A percentile compares a stretch with the other conserved stretches of the same genome.
phyloP scores from a whole-genome alignment of 1,284 basidiomycete species.

The Sporisorium exsertum region DNA sequence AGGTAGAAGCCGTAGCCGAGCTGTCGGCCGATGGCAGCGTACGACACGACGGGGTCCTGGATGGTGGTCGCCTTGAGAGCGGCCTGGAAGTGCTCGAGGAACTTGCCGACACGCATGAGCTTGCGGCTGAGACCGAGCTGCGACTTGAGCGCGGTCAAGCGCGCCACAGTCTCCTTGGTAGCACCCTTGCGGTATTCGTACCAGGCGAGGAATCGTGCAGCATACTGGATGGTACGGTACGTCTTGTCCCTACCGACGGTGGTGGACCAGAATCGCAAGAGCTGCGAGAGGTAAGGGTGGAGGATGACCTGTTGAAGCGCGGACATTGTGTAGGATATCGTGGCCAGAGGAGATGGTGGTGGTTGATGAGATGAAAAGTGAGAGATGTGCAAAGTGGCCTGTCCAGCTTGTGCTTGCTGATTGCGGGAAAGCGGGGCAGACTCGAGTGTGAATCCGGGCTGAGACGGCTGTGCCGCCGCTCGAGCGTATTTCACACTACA shows the following conservation, averaged over 20 bases:
- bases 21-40: constrained; percentile 85
- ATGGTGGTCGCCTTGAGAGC: constrained; percentile 81
- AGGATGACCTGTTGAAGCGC: constrained; percentile 68
- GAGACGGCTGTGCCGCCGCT: neutral
- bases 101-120: constrained; percentile 90
- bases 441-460: neutral
- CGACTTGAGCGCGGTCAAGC: constrained; percentile 70
- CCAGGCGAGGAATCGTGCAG: constrained; percentile 90
- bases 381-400: neutral
- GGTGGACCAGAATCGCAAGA: constrained; percentile 68
- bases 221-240: constrained; percentile 91
- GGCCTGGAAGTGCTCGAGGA: constrained; percentile 91
- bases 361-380: neutral
- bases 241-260: constrained; percentile 74
- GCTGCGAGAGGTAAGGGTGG: constrained; percentile 67
- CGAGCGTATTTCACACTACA: constrained; percentile 5
- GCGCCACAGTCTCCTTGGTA: constrained; percentile 70
- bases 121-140: constrained; percentile 70
- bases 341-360: constrained; percentile 2
- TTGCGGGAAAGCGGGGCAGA: neutral
- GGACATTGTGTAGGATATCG: constrained; percentile 51
- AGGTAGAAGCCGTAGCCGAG: constrained; percentile 92
- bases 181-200: constrained; percentile 71
- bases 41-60: constrained; percentile 78
- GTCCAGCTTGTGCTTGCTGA: neutral